phyloP scores from a whole-genome alignment of 1,284 basidiomycete genomes.

The Phellinidium pouzarii region DNA sequence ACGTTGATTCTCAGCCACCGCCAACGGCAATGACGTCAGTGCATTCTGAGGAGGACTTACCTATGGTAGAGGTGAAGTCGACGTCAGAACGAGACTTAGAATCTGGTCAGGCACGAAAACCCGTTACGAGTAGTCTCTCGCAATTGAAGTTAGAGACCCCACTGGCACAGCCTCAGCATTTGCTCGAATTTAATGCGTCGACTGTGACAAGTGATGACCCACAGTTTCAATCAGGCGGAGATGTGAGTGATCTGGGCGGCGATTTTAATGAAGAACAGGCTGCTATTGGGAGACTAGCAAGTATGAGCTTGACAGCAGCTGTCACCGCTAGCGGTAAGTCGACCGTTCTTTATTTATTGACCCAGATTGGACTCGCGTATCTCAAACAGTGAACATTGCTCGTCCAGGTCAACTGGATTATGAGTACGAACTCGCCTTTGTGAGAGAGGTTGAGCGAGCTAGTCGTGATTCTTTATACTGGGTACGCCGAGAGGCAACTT shows the following conservation, averaged over 20 bases:
- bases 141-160: not conserved
- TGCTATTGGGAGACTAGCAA: slow-evolving; percentile 81
- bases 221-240: not conserved
- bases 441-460: slow-evolving; percentile 77
- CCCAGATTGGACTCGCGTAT: slow-evolving; percentile 15
- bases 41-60: not conserved
- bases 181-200: not conserved
- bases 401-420: slow-evolving; percentile 51
- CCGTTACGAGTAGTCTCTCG: not conserved
- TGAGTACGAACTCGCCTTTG: slow-evolving; percentile 61
- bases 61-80: not conserved
- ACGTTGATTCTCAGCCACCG: not conserved
- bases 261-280: slow-evolving; percentile 44
- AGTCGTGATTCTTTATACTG: slow-evolving; percentile 75
- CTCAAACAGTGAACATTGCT: slow-evolving; percentile 9
- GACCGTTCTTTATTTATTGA: slow-evolving; percentile 3
- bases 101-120: not conserved
- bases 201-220: not conserved
- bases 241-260: not conserved
- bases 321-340: slow-evolving; percentile 66
- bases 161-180: not conserved
- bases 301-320: slow-evolving; percentile 90
- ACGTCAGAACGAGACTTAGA: not conserved
- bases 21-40: not conserved
- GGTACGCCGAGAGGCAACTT: slow-evolving; percentile 86